Conservation (phyloP, 2,329 filamentous ascomycete genomes). For the Cytospora mali region DNA sequence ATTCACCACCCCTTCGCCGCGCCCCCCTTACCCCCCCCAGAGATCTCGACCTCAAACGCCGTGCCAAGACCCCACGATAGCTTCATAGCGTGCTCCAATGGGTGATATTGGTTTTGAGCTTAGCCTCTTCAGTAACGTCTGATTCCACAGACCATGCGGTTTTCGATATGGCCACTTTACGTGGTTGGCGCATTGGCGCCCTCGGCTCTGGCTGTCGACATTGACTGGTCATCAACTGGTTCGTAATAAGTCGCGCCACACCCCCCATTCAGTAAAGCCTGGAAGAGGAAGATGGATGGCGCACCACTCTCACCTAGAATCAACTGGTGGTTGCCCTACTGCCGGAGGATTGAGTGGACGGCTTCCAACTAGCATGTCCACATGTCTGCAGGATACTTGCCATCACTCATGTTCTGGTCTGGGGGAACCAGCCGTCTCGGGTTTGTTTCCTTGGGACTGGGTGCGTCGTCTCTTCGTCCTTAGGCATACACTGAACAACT, state of each 20-base stretch:
- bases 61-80: conserved; percentile 12
- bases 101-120: conserved; percentile 17
- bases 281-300: not conserved
- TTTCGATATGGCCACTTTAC: conserved; percentile 20
- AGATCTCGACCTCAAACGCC: not conserved
- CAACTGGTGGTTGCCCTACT: not conserved
- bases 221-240: conserved; percentile 27
- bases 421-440: not conserved
- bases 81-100: not conserved
- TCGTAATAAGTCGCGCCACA: not conserved
- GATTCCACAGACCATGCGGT: conserved; percentile 19
- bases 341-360: not conserved
- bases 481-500: not conserved
- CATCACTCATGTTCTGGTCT: not conserved
- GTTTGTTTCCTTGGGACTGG: not conserved
- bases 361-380: not conserved
- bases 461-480: not conserved
- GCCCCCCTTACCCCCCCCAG: not conserved
- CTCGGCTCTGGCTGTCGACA: conserved; percentile 20
- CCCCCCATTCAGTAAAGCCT: not conserved
- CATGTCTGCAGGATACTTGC: not conserved
- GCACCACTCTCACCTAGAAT: not conserved
- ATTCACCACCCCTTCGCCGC: not conserved
- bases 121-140: not conserved
- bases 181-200: conserved; percentile 10